Percentiles rank a stretch among this genome's conserved stretches.
phyloP scores from a whole-genome alignment of 2,329 filamentous ascomycete species.

The Dactylellina drechsleri region DNA sequence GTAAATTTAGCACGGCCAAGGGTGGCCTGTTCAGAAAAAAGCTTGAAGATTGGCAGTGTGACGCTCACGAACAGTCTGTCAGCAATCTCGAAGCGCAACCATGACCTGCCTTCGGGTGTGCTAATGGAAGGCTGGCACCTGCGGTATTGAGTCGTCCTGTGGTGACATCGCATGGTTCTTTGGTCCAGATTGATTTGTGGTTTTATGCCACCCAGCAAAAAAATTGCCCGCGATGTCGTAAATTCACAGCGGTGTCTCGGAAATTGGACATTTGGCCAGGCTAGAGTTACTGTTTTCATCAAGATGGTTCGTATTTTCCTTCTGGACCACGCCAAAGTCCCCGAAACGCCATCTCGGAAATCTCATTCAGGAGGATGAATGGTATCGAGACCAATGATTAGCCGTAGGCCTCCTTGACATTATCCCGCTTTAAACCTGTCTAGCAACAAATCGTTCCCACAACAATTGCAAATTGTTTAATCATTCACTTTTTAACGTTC shows the following conservation, averaged over 20 bases:
- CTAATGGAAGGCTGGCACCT: constrained; percentile 34
- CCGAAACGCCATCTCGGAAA: constrained; percentile 16
- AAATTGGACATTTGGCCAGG: constrained; percentile 37
- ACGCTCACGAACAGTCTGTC: constrained; percentile 24
- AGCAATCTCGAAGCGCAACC: constrained; percentile 37
- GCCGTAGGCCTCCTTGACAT: constrained; percentile 9
- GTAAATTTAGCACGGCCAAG: constrained; percentile 51
- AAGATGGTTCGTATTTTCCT: constrained; percentile 2
- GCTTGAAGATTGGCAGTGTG: constrained; percentile 40
- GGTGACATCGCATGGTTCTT: constrained; percentile 51
- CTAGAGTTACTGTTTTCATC: constrained; percentile 33
- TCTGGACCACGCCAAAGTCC: background rate
- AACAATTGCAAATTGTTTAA: constrained; percentile 4
- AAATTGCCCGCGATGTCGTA: constrained; percentile 20
- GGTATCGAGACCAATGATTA: constrained; percentile 25
- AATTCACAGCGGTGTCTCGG: constrained; percentile 21
- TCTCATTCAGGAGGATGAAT: constrained; percentile 2
- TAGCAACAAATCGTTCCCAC: constrained; percentile 4
- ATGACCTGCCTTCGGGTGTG: constrained; percentile 28
- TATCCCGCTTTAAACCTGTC: constrained; percentile 1
- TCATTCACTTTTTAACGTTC: constrained; percentile 3
- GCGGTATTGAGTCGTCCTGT: constrained; percentile 49
- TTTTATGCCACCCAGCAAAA: constrained; percentile 14
- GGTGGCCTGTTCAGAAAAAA: constrained; percentile 40
- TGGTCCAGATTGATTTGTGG: constrained; percentile 25